Base-by-base conservation (phyloP, 345 rosid genomes). In the Eucalyptus sp. region DNA sequence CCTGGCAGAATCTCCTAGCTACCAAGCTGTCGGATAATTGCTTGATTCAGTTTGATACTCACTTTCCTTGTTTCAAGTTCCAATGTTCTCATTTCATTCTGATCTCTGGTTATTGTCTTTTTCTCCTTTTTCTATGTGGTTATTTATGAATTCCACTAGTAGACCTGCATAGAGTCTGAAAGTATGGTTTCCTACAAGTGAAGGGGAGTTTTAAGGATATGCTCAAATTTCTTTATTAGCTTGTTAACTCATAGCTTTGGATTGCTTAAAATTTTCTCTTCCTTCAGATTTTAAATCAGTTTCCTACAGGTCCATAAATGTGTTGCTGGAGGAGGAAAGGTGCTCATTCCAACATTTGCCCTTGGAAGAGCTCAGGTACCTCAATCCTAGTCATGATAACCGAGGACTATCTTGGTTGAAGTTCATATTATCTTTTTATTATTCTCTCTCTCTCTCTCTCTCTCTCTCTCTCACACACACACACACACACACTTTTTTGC, bases 361-460 rank as follows among this genome's bases (percentile, higher is more conserved):
- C 94, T 98, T 49, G 99, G 98, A 93, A 95, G 99, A 92, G 99
- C 99, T 87, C 99, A 98, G 99, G 99, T 97, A 76, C 27, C 81
- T 76, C 83, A 76, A 76, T 76, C 3, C 46, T 76, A 41, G 43
- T 76, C 46, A 37, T 3, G 83, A 76, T 20, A 18, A 76, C 1
- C 0, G 25, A 44, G 71, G 83, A 22, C 48, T 37, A 37, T 37
- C 83, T 76, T 37, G 83, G 83, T 37, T 76, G 83, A 5, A 37
- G 83, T 37, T 76, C 48, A 10, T 37, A 10, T 43, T 20, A 5
- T 10, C 27, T 71, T 17, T 71, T 16, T 33, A 52, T 9, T 17
- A 31, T 44, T 33, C 81, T 33, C 81, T 18, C 81, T 9, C 25
- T 13, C 71, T 13, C 81, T 9, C 44, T 4, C 24, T 4, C 43